Percentiles rank a stretch among this genome's conserved stretches.
Conservation (phyloP, 2,329 filamentous ascomycete species). For the Helicocarpus griseus region DNA sequence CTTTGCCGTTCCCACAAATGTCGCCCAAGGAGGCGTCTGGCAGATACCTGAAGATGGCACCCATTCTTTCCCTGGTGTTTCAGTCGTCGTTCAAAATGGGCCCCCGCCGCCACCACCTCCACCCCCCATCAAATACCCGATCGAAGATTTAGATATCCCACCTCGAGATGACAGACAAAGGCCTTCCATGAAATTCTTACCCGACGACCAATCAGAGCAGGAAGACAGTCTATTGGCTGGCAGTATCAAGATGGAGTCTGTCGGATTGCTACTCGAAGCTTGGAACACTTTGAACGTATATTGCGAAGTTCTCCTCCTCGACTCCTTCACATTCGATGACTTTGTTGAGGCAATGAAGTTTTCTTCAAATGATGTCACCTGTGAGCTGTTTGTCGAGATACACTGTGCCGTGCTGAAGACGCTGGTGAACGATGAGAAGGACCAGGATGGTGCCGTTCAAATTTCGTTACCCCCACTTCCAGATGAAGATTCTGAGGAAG, state of each 20-base stretch:
- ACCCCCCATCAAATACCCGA: constrained; percentile 82
- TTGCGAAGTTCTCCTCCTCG: constrained; percentile 83
- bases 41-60: constrained; percentile 1
- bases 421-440: constrained; percentile 63
- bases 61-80: constrained; percentile 23
- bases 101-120: constrained; percentile 53
- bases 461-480: constrained; percentile 68
- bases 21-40: constrained; percentile 4
- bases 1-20: constrained; percentile 20
- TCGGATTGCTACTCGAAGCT: constrained; percentile 77
- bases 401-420: constrained; percentile 88
- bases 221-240: constrained; percentile 14
- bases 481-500: constrained; percentile 59
- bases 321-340: constrained; percentile 97
- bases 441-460: constrained; percentile 65
- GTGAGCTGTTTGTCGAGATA: constrained; percentile 79
- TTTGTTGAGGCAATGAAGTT: constrained; percentile 81
- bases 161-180: constrained; percentile 54
- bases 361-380: constrained; percentile 61
- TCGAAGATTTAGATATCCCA: constrained; percentile 80
- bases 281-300: constrained; percentile 99
- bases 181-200: constrained; percentile 69
- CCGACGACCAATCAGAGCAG: constrained; percentile 44
- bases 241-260: constrained; percentile 68
- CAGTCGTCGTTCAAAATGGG: constrained; percentile 37